Evolutionary conservation across 2,329 filamentous ascomycete genomes (phyloP), one percentile per base, ranked within the genome.

Genomic region (Clarireedia monteithiana): DNA sequence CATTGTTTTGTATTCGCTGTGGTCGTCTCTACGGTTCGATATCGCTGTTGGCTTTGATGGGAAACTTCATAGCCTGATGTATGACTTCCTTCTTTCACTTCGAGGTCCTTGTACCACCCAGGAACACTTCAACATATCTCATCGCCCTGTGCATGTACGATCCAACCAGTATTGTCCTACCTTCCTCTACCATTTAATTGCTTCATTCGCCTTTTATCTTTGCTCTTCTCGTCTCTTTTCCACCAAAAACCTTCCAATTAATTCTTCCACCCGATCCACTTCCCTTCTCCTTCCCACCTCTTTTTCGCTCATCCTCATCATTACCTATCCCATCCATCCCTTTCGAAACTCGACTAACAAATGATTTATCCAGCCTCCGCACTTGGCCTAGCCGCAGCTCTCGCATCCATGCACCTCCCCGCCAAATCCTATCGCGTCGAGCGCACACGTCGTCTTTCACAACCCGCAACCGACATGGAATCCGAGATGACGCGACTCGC

Each of bases 351-450:
- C 48, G 42, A 49, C 34, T 17, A 23, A 4, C 34, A 4, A 23
- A 15, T n/a, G 30, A 3, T 6, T 6, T 23, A 20, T 4, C 24
- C 15, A 54, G 52, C 52, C 23, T 54, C 52, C 27, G 52, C 45
- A 3, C 52, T 54, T 7, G 52, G 52, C n/a, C 52, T 54, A 5
- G 52, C 52, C 7, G 52, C 52, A 3, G 52, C 44, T 14, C 34
- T 54, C 34, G 36, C 52, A 49, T 54, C 52, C 12, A 54, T 54
- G 52, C 52, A 49, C 12, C 52, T 54, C 12, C 52, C 52, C 3
- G 34, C 52, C n/a, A 54, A 54, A 42, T 39, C 10, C 17, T 54
- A 54, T 17, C 52, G 52, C 24, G 52, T 54, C 12, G 52, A 54
- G 23, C 52, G 52, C 14, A 49, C n/a, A 5, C 52, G 52, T 4